Base-by-base conservation (phyloP, 1,139 yeast genomes). In the Hyphopichia buzzinii region DNA sequence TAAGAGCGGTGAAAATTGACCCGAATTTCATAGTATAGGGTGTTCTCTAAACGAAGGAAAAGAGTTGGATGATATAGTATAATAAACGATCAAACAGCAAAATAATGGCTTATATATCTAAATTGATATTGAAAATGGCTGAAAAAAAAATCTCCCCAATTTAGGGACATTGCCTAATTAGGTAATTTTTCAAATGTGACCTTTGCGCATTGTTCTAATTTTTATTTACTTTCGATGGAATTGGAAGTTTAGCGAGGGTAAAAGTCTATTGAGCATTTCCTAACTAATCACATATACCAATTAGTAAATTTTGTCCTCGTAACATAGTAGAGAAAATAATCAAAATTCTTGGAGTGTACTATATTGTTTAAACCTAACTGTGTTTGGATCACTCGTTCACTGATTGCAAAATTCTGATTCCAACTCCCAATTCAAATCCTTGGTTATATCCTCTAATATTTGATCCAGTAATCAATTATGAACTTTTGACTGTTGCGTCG, bases 21-120 rank as follows among this genome's bases (percentile, higher is more conserved):
- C 43, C 38, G 17, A 50, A 38, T 39, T 43, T 50, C 55, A 50
- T 50, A 21, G 14, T 38, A 5, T 24, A 23, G 10, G 13, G 19
- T 13, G 11, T 27, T 11, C 8, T 27, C 11, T 27, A 19, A 29
- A 29, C 31, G 31, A 29, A 29, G 24, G 31, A 8, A 14, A 29
- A 19, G 8, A 30, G 32, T 30, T 21, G 32, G 31, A 29, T 6
- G 15, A 5, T 19, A 10, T 7, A 19, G 8, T 19, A 19, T n/a
- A n/a, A n/a, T n/a, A n/a, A n/a, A n/a, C n/a, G 23, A 19, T 19
- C 23, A 19, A 19, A 6, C 8, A 10, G 23, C 23, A 10, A 10
- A 19, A 6, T 7, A 7, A 7, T 19, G 10, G 10, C 10, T 19
- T 19, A 19, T 19, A 19, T 19, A 19, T 19, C 23, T 19, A 7